Evolutionary conservation across 2,329 filamentous ascomycete genomes (phyloP), one percentile per base, ranked within the genome.

Genomic region (Diplocarpon rosae): DNA sequence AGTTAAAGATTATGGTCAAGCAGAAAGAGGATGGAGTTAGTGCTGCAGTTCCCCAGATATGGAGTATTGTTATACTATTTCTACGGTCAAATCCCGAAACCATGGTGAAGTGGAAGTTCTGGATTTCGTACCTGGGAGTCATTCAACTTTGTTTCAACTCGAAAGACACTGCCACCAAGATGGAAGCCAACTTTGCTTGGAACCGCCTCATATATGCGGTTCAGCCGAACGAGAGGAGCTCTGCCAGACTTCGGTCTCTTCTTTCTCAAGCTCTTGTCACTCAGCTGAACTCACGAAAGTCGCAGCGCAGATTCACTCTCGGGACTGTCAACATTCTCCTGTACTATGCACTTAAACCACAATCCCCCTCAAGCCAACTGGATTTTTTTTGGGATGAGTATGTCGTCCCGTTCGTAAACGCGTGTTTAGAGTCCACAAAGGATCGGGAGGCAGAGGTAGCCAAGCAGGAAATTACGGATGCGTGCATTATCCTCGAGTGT

Each of bases 101-200:
- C 68, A 52, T 80, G 60, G 66, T 75, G 20, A 63, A 67, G 31
- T 96, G 90, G 85, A 71, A 80, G 28, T 76, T 83, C 57, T 78
- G 87, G 50, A 74, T 71, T 24, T 70, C 75, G 5, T 95, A 87
- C 84, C 69, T 95, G 7, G 72, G 74, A 28, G 72, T 95, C 9
- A 80, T 94, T 14, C 83, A 95, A 56, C 73, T 72, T 50, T 92
- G 86, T 57, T 87, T 96, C 64, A 94, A 94, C 59, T 83, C 78
- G 53, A 75, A 75, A 42, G 86, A 95, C 51, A 66, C 72, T 3
- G 66, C 72, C 36, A 83, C 81, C 36, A 86, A 82, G 55, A 70
- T 77, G 12, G 80, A 93, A 56, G 85, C 89, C 16, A 87, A 90
- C 56, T 68, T 80, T 45, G 88, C 88, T 1, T 95, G 90, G 85